A percentile compares a stretch with the other conserved stretches of the same genome.
Evolutionary conservation across 306 rosid genomes (phyloP).

Genomic region (Dalbergia cochinchinensis): DNA sequence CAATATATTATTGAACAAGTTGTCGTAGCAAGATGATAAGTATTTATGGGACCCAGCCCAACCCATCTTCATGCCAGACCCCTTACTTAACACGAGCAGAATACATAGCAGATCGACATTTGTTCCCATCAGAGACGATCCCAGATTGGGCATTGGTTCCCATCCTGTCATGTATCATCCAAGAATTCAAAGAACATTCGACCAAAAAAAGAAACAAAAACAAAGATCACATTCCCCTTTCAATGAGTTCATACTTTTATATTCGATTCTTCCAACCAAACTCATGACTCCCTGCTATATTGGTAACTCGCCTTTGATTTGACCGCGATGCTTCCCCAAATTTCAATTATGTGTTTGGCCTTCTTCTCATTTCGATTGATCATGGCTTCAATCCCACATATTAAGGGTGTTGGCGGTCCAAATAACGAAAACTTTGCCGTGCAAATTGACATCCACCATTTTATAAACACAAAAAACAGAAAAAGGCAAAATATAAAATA

Average conservation of each 20-base stretch:
- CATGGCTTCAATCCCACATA: slow-evolving; percentile 11
- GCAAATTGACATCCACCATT: no score
- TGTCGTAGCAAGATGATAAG: background rate
- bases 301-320: background rate
- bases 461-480: no score
- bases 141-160: slow-evolving; percentile 1
- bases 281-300: slow-evolving; percentile 13
- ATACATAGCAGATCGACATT: background rate
- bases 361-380: slow-evolving; percentile 25
- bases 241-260: slow-evolving; percentile 19
- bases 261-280: slow-evolving; percentile 45
- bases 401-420: no score
- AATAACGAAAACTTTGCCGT: no score
- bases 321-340: slow-evolving; percentile 27
- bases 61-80: slow-evolving; percentile 30
- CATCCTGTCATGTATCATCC: slow-evolving; percentile 13
- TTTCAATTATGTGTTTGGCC: slow-evolving; percentile 17
- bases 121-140: no score
- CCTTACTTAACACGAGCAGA: background rate
- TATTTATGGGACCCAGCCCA: background rate
- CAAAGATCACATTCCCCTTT: slow-evolving; percentile 13
- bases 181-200: slow-evolving; percentile 24
- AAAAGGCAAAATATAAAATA: no score
- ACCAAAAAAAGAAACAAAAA: no score
- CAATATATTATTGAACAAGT: background rate